Evolutionary conservation across 768 basidiomycete genomes (phyloP).

Genomic region (Boletus tylopilopsis): DNA sequence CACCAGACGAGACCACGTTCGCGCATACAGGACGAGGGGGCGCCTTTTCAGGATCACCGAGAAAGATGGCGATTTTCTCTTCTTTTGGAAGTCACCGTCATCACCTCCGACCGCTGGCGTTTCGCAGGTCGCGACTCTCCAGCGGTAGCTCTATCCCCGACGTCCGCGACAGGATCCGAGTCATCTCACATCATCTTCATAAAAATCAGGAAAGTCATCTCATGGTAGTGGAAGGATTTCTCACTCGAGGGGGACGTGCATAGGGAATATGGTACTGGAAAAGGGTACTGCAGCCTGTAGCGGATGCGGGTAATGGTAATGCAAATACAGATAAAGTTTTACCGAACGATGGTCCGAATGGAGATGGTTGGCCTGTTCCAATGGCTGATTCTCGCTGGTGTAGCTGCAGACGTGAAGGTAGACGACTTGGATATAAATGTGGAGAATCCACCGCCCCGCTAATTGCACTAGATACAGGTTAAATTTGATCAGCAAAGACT

Average conservation of each 20-base stretch:
- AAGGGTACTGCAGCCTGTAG: conserved; percentile 16
- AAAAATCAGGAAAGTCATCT: conserved; percentile 43
- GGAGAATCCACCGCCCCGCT: conserved; percentile 45
- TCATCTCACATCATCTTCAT: conserved; percentile 22
- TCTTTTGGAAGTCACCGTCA: conserved; percentile 41
- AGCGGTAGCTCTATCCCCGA: not conserved
- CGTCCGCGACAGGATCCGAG: conserved; percentile 13
- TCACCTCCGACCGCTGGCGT: conserved; percentile 28
- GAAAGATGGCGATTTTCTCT: conserved; percentile 47
- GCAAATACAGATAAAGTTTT: conserved; percentile 18
- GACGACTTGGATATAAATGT: conserved; percentile 49
- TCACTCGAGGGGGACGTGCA: conserved; percentile 19
- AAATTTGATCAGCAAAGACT: conserved; percentile 42
- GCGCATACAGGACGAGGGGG: conserved; percentile 67
- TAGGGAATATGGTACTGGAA: conserved; percentile 29
- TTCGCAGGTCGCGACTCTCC: conserved; percentile 17
- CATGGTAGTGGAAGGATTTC: conserved; percentile 57
- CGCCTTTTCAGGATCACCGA: conserved; percentile 56
- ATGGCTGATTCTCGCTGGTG: conserved; percentile 17
- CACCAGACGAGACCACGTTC: conserved; percentile 70
- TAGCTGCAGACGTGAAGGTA: conserved; percentile 33
- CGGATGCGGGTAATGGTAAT: conserved; percentile 17
- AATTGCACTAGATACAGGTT: conserved; percentile 52
- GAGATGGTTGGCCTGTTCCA: conserved; percentile 12
- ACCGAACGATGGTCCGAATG: conserved; percentile 27